These are phyloP conservation scores for Entoloma clypeatum DNA, from an alignment of 1,284 basidiomycete species.

Conservation along the genomic window DNA sequence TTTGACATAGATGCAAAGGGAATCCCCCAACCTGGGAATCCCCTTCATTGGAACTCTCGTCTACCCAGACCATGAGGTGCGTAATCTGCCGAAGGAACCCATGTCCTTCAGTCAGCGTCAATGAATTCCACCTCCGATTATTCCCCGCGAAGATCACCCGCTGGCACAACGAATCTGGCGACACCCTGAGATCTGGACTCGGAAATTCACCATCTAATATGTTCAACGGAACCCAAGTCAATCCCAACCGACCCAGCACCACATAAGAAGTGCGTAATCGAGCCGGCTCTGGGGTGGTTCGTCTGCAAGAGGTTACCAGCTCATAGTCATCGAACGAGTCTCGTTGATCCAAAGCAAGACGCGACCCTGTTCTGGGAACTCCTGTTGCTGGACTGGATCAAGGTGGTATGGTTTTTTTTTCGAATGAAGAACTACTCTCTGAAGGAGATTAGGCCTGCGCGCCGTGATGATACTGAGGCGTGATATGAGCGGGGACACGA, in stretches of 20 bases:
- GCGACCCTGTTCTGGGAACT: conserved; percentile 17
- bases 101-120: conserved; percentile 30
- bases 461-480: conserved; percentile 25
- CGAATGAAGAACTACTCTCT: conserved; percentile 32
- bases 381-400: conserved; percentile 30
- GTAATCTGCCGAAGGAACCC: conserved; percentile 33
- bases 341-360: conserved; percentile 30
- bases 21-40: conserved; percentile 15
- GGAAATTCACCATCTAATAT: conserved; percentile 30
- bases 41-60: conserved; percentile 11
- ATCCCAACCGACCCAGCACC: conserved; percentile 28
- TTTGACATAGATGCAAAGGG: conserved; percentile 30
- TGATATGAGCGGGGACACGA: conserved; percentile 21
- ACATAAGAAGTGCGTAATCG: conserved; percentile 28
- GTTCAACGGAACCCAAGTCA: conserved; percentile 27
- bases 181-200: conserved; percentile 12
- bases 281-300: conserved; percentile 18
- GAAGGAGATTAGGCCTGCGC: conserved; percentile 35
- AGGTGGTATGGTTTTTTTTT: conserved; percentile 25
- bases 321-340: conserved; percentile 31
- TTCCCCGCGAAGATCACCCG: conserved; percentile 31
- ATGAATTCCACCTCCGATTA: conserved; percentile 32
- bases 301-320: conserved; percentile 24
- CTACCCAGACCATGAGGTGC: conserved; percentile 33
- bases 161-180: conserved; percentile 25